Evolutionary conservation across 805 yeast genomes (phyloP).

Genomic region (Kockiozyma suomiensis): DNA sequence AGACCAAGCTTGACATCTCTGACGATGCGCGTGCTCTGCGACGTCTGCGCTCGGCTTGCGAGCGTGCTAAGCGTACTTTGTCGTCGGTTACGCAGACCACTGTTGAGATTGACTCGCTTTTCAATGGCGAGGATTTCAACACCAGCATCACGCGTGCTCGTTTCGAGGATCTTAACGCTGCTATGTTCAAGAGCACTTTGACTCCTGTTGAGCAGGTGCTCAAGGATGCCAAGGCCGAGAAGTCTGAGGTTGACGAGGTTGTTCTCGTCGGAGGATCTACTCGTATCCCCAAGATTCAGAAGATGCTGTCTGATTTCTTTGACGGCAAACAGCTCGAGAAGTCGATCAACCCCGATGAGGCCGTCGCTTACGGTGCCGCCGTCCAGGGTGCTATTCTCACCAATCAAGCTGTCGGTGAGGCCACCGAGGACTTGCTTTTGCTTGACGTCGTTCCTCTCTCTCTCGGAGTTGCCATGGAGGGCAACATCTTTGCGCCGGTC

Average conservation of each 20-base stretch:
- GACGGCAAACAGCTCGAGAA: constrained; percentile 96
- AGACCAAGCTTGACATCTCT: constrained; percentile 89
- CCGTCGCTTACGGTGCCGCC: constrained; percentile 99
- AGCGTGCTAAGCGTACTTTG: constrained; percentile 97
- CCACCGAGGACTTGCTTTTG: constrained; percentile 91
- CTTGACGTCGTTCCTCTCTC: constrained; percentile 98
- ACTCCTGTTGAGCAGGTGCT: constrained; percentile 94
- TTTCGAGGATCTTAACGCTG: constrained; percentile 94
- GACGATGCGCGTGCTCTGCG: constrained; percentile 93
- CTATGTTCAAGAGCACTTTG: constrained; percentile 88
- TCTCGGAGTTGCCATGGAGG: constrained; percentile 99
- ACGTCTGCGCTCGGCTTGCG: constrained; percentile 98
- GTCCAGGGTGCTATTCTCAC: constrained; percentile 99
- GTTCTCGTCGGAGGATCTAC: constrained; percentile 98
- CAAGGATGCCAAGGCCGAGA: constrained; percentile 85
- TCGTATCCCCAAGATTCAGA: constrained; percentile 98
- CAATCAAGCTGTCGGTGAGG: constrained; percentile 85
- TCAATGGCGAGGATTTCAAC: constrained; percentile 94
- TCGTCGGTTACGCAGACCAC: constrained; percentile 96
- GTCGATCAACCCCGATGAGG: constrained; percentile 98
- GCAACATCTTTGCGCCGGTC: constrained; percentile 98
- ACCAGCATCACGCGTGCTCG: constrained; percentile 95
- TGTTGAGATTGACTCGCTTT: constrained; percentile 93
- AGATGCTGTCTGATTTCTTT: constrained; percentile 89
- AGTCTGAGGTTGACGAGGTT: constrained; percentile 87